phyloP scores from a whole-genome alignment of 805 yeast genomes.

The Pichia sporocuriosa region DNA sequence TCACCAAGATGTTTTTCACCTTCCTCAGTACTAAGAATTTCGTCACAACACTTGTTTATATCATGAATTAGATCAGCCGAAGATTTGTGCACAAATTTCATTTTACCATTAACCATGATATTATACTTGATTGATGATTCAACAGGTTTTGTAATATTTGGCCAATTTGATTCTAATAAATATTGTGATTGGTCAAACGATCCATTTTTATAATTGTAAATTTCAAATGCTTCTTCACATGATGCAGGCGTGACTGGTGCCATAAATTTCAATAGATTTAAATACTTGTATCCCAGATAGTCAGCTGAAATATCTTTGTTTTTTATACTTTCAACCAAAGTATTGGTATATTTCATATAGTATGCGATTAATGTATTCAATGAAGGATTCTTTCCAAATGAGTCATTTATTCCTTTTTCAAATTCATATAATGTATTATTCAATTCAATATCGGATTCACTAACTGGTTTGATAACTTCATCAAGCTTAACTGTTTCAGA shows the following conservation, averaged over 20 bases:
- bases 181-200: slow-evolving; percentile 27
- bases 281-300: slow-evolving; percentile 24
- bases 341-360: slow-evolving; percentile 74
- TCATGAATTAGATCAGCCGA: slow-evolving; percentile 32
- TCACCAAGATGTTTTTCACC: slow-evolving; percentile 38
- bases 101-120: slow-evolving; percentile 70
- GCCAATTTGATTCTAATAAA: slow-evolving; percentile 61
- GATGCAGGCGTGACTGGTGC: slow-evolving; percentile 79
- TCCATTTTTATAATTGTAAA: slow-evolving; percentile 26
- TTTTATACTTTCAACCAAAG: slow-evolving; percentile 40
- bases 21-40: slow-evolving; percentile 28
- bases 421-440: slow-evolving; percentile 51
- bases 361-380: slow-evolving; percentile 86
- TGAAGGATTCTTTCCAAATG: slow-evolving; percentile 53
- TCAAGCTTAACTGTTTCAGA: slow-evolving; percentile 12
- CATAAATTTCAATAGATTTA: slow-evolving; percentile 52
- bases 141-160: slow-evolving; percentile 36
- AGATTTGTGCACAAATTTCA: slow-evolving; percentile 38
- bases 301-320: slow-evolving; percentile 26
- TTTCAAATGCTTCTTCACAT: slow-evolving; percentile 78
- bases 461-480: slow-evolving; percentile 16
- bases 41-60: slow-evolving; percentile 32
- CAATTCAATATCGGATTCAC: slow-evolving; percentile 41
- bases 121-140: slow-evolving; percentile 39
- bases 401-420: slow-evolving; percentile 44